Conservation (phyloP, 371 early-diverging fungal genomes). For the Encephalitozoon hellem region DNA sequence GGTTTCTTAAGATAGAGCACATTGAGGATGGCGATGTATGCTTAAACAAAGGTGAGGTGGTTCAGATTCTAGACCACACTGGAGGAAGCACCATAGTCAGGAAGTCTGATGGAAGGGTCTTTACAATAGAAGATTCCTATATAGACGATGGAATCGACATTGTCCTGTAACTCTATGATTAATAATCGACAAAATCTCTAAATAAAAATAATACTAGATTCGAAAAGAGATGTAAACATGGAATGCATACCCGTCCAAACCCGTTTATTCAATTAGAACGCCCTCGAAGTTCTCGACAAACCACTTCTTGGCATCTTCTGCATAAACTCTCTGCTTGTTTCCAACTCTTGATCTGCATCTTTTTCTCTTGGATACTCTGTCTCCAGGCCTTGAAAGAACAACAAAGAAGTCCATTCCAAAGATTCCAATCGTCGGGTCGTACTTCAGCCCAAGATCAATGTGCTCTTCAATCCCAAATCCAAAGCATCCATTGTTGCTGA, state of each 20-base stretch:
- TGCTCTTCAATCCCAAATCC: slow-evolving; percentile 99
- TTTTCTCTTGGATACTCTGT: slow-evolving; percentile 88
- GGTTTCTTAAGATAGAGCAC: not conserved
- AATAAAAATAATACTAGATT: not conserved
- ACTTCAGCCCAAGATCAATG: slow-evolving; percentile 99
- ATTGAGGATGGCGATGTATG: not conserved
- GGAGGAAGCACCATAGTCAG: slow-evolving; percentile 11
- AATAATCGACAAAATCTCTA: not conserved
- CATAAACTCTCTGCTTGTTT: slow-evolving; percentile 78
- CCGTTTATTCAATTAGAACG: slow-evolving; percentile 46
- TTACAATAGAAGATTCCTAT: not conserved
- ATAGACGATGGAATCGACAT: slow-evolving; percentile 26
- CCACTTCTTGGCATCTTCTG: slow-evolving; percentile 68
- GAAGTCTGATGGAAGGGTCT: slow-evolving; percentile 5
- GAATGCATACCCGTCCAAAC: not conserved
- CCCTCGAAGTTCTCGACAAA: slow-evolving; percentile 62
- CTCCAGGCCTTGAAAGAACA: slow-evolving; percentile 91
- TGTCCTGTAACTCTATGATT: not conserved
- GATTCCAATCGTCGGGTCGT: slow-evolving; percentile 89
- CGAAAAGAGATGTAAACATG: not conserved
- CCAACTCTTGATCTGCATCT: slow-evolving; percentile 76
- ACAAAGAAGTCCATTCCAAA: slow-evolving; percentile 86
- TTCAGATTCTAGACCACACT: slow-evolving; percentile 15
- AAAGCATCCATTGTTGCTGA: slow-evolving; percentile 94
- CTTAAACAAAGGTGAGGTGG: slow-evolving; percentile 13